A percentile compares a stretch with the other conserved stretches of the same genome.
phyloP scores from a whole-genome alignment of 176 grass and related monocot genomes.

The Areca catechu region DNA sequence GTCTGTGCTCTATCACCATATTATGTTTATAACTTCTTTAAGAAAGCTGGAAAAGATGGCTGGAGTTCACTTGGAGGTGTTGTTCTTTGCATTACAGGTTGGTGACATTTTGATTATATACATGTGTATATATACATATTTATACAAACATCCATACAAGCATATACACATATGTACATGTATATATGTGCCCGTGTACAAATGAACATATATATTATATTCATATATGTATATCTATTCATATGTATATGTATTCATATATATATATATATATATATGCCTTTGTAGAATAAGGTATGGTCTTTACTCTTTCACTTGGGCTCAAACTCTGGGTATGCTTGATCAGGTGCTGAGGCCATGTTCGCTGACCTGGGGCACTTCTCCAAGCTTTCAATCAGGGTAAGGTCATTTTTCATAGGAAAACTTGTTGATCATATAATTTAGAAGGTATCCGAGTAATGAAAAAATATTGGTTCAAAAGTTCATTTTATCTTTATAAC shows the following conservation, averaged over 20 bases:
- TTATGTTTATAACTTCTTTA: constrained; percentile 87
- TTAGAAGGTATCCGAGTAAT: too few species aligned
- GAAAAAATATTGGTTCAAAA: too few species aligned
- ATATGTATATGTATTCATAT: neutral
- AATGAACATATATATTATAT: too few species aligned
- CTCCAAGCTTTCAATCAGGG: constrained; percentile 57
- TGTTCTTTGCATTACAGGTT: constrained; percentile 95
- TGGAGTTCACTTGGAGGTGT: constrained; percentile 87
- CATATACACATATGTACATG: too few species aligned
- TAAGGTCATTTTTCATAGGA: neutral
- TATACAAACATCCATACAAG: too few species aligned
- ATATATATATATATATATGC: too few species aligned
- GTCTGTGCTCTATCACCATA: constrained; percentile 75
- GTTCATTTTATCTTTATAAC: too few species aligned
- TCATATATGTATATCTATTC: too few species aligned
- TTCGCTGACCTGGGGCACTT: constrained; percentile 96
- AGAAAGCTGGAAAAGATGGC: constrained; percentile 69
- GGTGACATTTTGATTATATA: neutral
- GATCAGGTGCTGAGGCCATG: constrained; percentile 86
- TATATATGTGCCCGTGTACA: too few species aligned
- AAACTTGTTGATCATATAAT: too few species aligned
- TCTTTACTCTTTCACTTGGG: constrained; percentile 8
- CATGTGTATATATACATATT: too few species aligned
- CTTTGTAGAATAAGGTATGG: too few species aligned
- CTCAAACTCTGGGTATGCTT: constrained; percentile 1